These are phyloP conservation scores for Aspergillus nidulans DNA, from an alignment of 495 filamentous ascomycete species.

Conservation along the genomic window DNA sequence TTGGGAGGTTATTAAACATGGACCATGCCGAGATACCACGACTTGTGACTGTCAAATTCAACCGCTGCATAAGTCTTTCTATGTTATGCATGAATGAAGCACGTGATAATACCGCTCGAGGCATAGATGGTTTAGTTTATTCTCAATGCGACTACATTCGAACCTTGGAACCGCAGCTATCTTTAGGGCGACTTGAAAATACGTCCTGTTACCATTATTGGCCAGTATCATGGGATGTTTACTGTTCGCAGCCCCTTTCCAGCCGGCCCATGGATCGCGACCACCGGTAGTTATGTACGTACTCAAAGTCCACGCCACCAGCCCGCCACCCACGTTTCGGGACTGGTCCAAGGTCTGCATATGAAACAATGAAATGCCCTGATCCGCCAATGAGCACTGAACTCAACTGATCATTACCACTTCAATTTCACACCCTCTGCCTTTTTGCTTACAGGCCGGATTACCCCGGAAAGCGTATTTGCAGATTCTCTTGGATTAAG, in stretches of 20 bases:
- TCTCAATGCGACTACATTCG: too few relatives aligned
- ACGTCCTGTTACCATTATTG: background rate
- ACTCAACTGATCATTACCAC: background rate
- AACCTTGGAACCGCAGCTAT: too few relatives aligned
- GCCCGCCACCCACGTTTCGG: background rate
- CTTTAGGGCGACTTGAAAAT: too few relatives aligned
- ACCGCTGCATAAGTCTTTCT: background rate
- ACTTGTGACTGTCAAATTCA: background rate
- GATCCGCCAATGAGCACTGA: background rate
- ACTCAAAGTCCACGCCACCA: background rate
- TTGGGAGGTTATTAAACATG: background rate
- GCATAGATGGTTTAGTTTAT: background rate
- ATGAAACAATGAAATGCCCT: background rate
- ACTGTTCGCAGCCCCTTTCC: background rate
- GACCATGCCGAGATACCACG: background rate
- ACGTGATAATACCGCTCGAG: too few relatives aligned
- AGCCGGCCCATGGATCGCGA: background rate
- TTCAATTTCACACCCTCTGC: background rate
- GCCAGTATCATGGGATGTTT: background rate
- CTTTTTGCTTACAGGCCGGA: background rate
- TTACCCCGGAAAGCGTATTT: background rate
- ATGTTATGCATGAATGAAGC: background rate
- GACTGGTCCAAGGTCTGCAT: background rate
- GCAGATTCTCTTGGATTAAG: background rate
- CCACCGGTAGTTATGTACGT: conserved; percentile 1